Percentiles rank a stretch among this genome's conserved stretches.
These are phyloP conservation scores for Claviceps spartinae DNA, from an alignment of 2,329 filamentous ascomycete species.

Conservation along the genomic window DNA sequence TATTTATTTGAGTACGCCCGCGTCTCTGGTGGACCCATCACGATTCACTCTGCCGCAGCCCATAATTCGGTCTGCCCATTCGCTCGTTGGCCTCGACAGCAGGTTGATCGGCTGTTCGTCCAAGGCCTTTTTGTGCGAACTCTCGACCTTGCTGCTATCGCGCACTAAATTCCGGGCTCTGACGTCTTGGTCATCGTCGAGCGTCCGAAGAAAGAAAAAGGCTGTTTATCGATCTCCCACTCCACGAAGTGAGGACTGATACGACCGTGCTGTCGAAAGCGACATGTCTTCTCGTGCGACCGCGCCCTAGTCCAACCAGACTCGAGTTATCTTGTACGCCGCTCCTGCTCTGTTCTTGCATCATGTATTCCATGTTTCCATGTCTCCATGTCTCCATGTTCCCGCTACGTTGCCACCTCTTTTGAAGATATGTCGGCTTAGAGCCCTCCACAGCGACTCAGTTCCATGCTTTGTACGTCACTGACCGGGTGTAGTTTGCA, in stretches of 20 bases:
- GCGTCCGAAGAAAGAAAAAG: background rate
- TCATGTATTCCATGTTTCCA: background rate
- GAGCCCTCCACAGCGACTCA: background rate
- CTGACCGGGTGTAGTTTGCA: background rate
- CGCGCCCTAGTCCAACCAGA: background rate
- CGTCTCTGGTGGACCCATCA: too few species aligned
- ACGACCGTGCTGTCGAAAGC: constrained; percentile 1
- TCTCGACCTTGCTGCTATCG: background rate
- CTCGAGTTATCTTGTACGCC: background rate
- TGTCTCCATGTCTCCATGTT: background rate
- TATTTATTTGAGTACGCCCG: too few species aligned
- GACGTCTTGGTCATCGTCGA: background rate
- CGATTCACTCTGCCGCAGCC: background rate
- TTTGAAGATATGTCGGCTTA: background rate
- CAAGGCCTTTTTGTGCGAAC: background rate
- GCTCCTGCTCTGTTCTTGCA: background rate
- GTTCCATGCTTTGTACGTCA: background rate
- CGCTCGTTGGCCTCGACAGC: background rate
- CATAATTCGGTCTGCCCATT: background rate
- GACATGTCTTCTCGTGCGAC: constrained; percentile 5
- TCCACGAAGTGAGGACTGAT: background rate
- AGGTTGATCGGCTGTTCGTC: background rate
- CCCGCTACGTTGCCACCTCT: background rate
- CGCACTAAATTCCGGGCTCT: background rate
- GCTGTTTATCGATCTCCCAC: too few species aligned